A percentile compares a stretch with the other conserved stretches of the same genome.
Conservation (phyloP, 2,329 filamentous ascomycete genomes). For the Tolypocladium endophyticum region DNA sequence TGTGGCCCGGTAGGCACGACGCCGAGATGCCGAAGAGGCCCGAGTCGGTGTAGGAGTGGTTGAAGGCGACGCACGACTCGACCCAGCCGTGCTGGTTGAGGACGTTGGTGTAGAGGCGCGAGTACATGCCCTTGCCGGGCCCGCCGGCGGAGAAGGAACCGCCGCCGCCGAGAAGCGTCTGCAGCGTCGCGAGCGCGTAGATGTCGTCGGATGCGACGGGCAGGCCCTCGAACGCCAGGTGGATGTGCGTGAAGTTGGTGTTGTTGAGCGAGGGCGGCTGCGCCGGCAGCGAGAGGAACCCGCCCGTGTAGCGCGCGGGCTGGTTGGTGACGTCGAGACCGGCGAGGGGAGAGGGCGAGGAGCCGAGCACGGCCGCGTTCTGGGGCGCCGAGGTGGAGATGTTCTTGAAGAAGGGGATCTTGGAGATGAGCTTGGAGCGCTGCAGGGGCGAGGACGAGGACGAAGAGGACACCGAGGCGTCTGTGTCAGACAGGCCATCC, state of each 20-base stretch:
- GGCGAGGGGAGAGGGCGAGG: conserved; percentile 26
- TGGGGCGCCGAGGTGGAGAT: conserved; percentile 64
- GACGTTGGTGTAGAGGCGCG: conserved; percentile 91
- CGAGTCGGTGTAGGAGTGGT: conserved; percentile 93
- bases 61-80: conserved; percentile 90
- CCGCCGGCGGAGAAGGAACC: conserved; percentile 95
- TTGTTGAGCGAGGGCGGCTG: conserved; percentile 71
- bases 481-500: conserved; percentile 23
- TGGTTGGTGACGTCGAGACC: conserved; percentile 49
- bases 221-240: conserved; percentile 90
- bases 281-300: conserved; percentile 75
- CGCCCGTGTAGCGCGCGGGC: conserved; percentile 81
- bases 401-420: conserved; percentile 83
- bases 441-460: conserved; percentile 24
- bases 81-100: conserved; percentile 98
- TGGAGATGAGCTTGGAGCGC: conserved; percentile 62
- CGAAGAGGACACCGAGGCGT: conserved; percentile 18
- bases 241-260: conserved; percentile 80
- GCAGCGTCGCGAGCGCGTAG: conserved; percentile 88
- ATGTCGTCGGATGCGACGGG: conserved; percentile 87
- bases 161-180: conserved; percentile 89
- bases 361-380: conserved; percentile 44
- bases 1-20: conserved; percentile 69
- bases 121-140: conserved; percentile 98
- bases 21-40: conserved; percentile 92